Conservation (phyloP, 768 basidiomycete genomes). For the Mycena pura region DNA sequence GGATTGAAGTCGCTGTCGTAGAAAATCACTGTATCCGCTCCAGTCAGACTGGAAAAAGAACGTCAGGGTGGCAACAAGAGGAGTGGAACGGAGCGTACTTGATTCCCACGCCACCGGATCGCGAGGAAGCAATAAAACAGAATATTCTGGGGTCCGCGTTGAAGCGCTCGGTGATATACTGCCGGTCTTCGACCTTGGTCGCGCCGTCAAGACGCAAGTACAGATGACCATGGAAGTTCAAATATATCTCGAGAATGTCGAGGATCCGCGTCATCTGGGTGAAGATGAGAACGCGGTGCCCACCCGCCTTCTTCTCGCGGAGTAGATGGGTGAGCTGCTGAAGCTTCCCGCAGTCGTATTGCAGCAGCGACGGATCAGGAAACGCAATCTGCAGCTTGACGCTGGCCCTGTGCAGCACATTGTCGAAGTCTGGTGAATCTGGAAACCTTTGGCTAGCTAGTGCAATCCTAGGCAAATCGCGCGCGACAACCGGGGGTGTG, state of each 20-base stretch:
- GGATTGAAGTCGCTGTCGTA: constrained; percentile 98
- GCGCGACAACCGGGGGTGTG: constrained; percentile 79
- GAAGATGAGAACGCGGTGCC: constrained; percentile 92
- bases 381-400: constrained; percentile 94
- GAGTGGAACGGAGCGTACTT: constrained; percentile 62
- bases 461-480: constrained; percentile 71
- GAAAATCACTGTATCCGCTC: constrained; percentile 95
- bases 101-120: constrained; percentile 90
- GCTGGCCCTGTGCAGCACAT: constrained; percentile 68
- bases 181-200: constrained; percentile 93
- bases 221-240: constrained; percentile 91
- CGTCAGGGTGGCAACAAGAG: constrained; percentile 26
- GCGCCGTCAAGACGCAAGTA: constrained; percentile 95
- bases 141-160: constrained; percentile 80
- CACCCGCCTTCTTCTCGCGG: constrained; percentile 83
- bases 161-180: constrained; percentile 88
- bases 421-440: constrained; percentile 61
- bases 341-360: constrained; percentile 96
- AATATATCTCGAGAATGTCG: constrained; percentile 92
- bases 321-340: constrained; percentile 83
- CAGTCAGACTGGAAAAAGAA: constrained; percentile 63
- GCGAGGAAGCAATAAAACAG: constrained; percentile 88
- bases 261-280: constrained; percentile 96
- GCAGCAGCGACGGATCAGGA: constrained; percentile 86
- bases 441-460: constrained; percentile 51